Base-by-base conservation (phyloP, 2,329 filamentous ascomycete genomes). In the Ophiostoma piceae region DNA sequence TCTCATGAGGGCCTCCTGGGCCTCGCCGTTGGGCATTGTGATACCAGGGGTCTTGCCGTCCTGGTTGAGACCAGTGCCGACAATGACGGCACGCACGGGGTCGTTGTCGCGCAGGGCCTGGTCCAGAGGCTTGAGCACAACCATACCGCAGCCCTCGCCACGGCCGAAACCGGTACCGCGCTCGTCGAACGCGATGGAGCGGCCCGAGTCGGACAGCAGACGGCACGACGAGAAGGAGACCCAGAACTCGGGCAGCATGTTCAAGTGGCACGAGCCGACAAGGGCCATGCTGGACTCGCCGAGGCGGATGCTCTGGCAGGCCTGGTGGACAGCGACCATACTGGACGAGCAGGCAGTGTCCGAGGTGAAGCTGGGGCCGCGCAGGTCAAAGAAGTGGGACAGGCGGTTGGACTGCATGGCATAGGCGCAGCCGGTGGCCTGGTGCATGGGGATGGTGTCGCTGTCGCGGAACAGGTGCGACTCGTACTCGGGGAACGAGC, bases 161-260 rank as follows among this genome's bases (percentile, higher is more conserved):
- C 85, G 80, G 0, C 81, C 84, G 72, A 88, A 88, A 0, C 86
- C 87, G 71, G 86, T 80, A 0, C 84, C 86, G 3, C 74, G 74
- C 2, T 76, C 75, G 71, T 87, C 85, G 77, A 82, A 86, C 76
- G 81, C 82, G 41, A 79, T 79, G 60, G 79, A 83, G 68, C 78
- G 79, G 1, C 82, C 81, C 1, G 79, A 77, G 1, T 80, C 79
- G 67, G 80, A 82, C 0, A 84, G 76, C 78, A 83, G 82, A 70
- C 80, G 79, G 35, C 83, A 14, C 66, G 67, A 69, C 22, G 68
- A 69, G 37, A 69, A 68, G 39, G 67, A 69, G 14, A 71, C 68
- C 29, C 69, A 71, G 37, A 69, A 66, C n/a, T 76, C 75, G 8
- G 78, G 77, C 43, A 69, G 75, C 2, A 79, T 68, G 26, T 78